Conservation (phyloP, 2,329 filamentous ascomycete species). For the Amesomyces nigricolor region DNA sequence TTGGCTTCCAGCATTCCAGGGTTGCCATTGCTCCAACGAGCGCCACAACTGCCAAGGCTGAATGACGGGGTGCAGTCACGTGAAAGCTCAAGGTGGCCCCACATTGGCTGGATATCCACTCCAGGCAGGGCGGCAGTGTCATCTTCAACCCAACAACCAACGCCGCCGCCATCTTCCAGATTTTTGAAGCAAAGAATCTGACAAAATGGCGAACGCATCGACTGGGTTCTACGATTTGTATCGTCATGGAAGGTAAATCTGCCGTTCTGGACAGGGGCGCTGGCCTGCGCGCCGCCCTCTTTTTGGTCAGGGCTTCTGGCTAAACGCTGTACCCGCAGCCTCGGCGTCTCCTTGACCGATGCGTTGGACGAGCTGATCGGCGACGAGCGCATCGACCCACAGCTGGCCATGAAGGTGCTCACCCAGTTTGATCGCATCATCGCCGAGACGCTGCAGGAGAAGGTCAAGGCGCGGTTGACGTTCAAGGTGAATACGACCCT, state of each 20-base stretch:
- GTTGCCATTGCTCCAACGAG: not conserved
- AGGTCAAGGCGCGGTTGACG: conserved; percentile 81
- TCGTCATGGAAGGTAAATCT: conserved; percentile 84
- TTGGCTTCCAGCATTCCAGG: not conserved
- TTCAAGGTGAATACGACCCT: conserved; percentile 70
- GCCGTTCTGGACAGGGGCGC: conserved; percentile 20
- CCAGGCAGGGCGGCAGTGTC: not conserved
- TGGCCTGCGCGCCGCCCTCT: conserved; percentile 11
- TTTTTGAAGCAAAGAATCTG: conserved; percentile 9
- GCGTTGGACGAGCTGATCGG: conserved; percentile 96
- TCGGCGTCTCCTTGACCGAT: conserved; percentile 89
- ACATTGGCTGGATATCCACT: not conserved
- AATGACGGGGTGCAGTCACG: not conserved
- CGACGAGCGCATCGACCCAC: conserved; percentile 89
- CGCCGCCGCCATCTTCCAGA: conserved; percentile 2
- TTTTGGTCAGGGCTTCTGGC: conserved; percentile 17
- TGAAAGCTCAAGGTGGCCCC: not conserved
- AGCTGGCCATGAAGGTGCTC: conserved; percentile 97
- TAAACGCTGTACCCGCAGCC: conserved; percentile 46
- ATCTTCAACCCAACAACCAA: conserved; percentile 8
- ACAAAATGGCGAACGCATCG: conserved; percentile 25
- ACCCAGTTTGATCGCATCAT: conserved; percentile 92
- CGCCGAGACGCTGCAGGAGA: conserved; percentile 83
- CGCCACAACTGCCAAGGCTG: conserved; percentile 22
- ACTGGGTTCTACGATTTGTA: conserved; percentile 82